phyloP scores from a whole-genome alignment of 805 yeast genomes.

The Candida ipomoeae region DNA sequence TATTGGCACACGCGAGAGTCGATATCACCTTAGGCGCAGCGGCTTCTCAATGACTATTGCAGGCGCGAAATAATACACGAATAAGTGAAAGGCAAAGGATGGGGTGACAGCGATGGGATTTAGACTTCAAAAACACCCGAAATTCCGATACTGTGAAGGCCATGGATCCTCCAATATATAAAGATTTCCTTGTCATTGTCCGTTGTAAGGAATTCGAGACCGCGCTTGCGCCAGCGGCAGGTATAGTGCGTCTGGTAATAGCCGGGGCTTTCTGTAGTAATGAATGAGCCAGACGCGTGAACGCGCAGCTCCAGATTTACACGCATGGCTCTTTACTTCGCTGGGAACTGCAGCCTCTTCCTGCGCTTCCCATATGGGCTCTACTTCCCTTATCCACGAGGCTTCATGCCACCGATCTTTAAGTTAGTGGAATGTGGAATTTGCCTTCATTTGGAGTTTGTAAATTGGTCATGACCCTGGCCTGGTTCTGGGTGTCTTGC shows the following conservation, averaged over 20 bases:
- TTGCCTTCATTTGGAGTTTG: no score
- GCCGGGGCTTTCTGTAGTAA: neutral
- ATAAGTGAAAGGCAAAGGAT: neutral
- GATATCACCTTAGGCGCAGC: slow-evolving; percentile 5
- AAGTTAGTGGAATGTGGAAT: no score
- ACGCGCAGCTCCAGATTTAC: slow-evolving; percentile 5
- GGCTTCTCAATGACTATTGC: neutral
- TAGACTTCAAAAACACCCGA: neutral
- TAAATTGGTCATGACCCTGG: no score
- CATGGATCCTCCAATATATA: neutral
- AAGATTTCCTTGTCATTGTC: neutral
- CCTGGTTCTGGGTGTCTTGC: no score
- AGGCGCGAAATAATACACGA: slow-evolving; percentile 1
- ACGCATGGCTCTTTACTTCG: neutral
- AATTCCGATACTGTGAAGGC: neutral
- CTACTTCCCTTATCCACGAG: neutral
- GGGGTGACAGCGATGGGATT: neutral
- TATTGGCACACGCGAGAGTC: slow-evolving; percentile 1
- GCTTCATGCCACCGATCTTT: no score
- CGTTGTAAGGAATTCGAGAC: neutral
- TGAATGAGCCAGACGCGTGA: slow-evolving; percentile 2
- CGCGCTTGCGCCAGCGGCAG: neutral
- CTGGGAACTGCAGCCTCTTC: neutral
- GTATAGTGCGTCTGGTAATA: neutral
- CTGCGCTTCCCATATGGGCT: neutral